Conservation (phyloP, 495 filamentous ascomycete genomes). For the Trichodelitschia bisporula region DNA sequence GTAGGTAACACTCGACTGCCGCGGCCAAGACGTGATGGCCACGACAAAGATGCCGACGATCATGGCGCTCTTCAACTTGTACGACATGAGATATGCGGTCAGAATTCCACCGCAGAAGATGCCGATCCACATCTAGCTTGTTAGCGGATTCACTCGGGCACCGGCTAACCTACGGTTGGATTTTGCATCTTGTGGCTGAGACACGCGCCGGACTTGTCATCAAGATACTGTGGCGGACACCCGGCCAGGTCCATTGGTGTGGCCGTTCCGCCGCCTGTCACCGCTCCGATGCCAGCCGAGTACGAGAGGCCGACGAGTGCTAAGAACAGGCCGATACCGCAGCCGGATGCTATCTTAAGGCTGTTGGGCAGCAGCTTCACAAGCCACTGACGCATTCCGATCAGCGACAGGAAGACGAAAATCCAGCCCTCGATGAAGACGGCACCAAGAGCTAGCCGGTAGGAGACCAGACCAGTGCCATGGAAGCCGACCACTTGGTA, state of each 20-base stretch:
- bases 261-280: slow-evolving; percentile 30
- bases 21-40: slow-evolving; percentile 66
- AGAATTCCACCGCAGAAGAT: slow-evolving; percentile 65
- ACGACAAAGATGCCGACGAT: slow-evolving; percentile 61
- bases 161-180: slow-evolving; percentile 20
- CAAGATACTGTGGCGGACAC: slow-evolving; percentile 22
- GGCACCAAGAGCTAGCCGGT: slow-evolving; percentile 45
- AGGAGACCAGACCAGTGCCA: slow-evolving; percentile 40
- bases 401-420: slow-evolving; percentile 39
- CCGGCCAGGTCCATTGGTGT: slow-evolving; percentile 51
- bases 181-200: slow-evolving; percentile 40
- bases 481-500: slow-evolving; percentile 61
- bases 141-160: background rate
- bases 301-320: slow-evolving; percentile 60
- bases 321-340: slow-evolving; percentile 64
- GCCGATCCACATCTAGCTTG: slow-evolving; percentile 50
- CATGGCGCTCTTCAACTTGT: slow-evolving; percentile 58
- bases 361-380: slow-evolving; percentile 50
- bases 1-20: slow-evolving; percentile 44
- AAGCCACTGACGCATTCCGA: slow-evolving; percentile 68
- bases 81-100: slow-evolving; percentile 56
- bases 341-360: slow-evolving; percentile 64
- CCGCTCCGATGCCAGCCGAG: slow-evolving; percentile 52
- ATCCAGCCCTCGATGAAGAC: slow-evolving; percentile 67
- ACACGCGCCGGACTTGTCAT: slow-evolving; percentile 23